These are phyloP conservation scores for Candida easanensis DNA, from an alignment of 805 yeast species.

Conservation along the genomic window DNA sequence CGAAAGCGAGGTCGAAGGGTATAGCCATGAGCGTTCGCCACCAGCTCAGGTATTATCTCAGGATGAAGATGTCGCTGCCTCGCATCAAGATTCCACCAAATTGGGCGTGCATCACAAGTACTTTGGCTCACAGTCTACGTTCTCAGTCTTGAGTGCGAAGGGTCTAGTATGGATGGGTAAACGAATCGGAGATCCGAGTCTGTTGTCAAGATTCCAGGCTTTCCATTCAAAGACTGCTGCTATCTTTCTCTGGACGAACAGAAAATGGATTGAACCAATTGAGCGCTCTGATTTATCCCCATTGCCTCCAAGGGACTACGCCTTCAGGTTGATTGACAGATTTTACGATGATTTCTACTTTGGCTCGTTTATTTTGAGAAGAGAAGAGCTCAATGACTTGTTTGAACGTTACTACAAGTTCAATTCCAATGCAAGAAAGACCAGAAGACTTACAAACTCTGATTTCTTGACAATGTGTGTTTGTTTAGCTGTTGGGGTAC, in stretches of 20 bases:
- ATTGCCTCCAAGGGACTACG: conserved; percentile 30
- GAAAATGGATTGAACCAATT: conserved; percentile 36
- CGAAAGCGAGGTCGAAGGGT: not conserved
- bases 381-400: conserved; percentile 18
- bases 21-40: not conserved
- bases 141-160: conserved; percentile 38
- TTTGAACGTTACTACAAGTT: conserved; percentile 20
- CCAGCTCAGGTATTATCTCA: not conserved
- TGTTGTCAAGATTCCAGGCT: conserved; percentile 23
- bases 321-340: conserved; percentile 16
- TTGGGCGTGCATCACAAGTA: conserved; percentile 11
- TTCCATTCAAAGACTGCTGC: conserved; percentile 22
- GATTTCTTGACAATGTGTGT: conserved; percentile 33
- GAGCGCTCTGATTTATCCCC: conserved; percentile 26
- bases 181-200: conserved; percentile 18
- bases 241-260: conserved; percentile 20
- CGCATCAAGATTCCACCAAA: not conserved
- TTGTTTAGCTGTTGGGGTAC: conserved; percentile 25
- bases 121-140: conserved; percentile 24
- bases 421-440: conserved; percentile 6
- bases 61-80: not conserved
- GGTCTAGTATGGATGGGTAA: conserved; percentile 41
- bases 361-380: conserved; percentile 11
- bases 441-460: conserved; percentile 24
- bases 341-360: conserved; percentile 14